These are phyloP conservation scores for Diaporthe capsici DNA, from an alignment of 2,329 filamentous ascomycete genomes.

Conservation along the genomic window DNA sequence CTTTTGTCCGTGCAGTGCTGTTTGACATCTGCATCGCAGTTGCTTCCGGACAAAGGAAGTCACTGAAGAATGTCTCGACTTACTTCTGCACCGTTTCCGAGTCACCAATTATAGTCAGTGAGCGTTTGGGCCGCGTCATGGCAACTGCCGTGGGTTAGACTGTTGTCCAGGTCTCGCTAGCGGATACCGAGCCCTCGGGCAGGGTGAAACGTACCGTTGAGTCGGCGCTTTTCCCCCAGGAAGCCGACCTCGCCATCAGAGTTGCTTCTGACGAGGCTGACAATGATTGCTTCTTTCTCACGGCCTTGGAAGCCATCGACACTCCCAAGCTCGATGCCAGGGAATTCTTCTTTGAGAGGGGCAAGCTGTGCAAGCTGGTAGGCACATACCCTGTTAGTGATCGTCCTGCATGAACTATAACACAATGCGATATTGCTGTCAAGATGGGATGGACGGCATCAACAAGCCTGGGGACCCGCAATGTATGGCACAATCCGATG, in stretches of 20 bases:
- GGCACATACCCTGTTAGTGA: conserved; percentile 45
- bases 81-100: conserved; percentile 92
- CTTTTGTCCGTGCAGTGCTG: conserved; percentile 18
- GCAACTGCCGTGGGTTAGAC: conserved; percentile 74
- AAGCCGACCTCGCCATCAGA: conserved; percentile 90
- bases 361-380: conserved; percentile 81
- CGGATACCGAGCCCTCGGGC: conserved; percentile 14
- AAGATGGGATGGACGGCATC: conserved; percentile 28
- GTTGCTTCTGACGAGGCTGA: conserved; percentile 96
- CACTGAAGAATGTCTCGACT: conserved; percentile 57
- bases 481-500: conserved; percentile 2
- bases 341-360: conserved; percentile 83
- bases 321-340: conserved; percentile 92
- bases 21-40: conserved; percentile 20
- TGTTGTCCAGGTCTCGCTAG: conserved; percentile 31
- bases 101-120: conserved; percentile 92
- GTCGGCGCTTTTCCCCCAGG: conserved; percentile 87
- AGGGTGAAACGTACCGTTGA: conserved; percentile 78
- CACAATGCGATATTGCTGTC: conserved; percentile 24
- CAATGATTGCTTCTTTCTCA: conserved; percentile 95
- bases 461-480: conserved; percentile 32
- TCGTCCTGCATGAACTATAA: conserved; percentile 38
- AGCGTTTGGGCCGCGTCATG: conserved; percentile 94
- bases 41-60: conserved; percentile 19
- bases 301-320: conserved; percentile 96